Base-by-base conservation (phyloP, 768 basidiomycete genomes). In the Punctularia strigosozonata region DNA sequence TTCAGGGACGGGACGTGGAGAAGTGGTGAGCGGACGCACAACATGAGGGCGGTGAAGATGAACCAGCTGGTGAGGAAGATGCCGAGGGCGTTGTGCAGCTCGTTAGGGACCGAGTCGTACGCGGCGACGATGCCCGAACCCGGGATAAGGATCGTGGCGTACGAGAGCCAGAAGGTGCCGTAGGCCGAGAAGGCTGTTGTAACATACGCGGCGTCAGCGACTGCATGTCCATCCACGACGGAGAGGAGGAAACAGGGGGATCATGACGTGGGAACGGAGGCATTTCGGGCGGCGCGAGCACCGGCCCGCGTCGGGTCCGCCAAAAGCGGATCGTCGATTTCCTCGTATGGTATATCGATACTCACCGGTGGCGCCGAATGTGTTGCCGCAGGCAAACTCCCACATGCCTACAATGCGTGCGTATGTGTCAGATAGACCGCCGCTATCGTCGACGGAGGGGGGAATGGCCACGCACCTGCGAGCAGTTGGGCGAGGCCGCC, bases 91-190 rank as follows among this genome's bases (percentile, higher is more conserved):
- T 70, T 67, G 5, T 48, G 35, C 10, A 80, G 52, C 49, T 77
- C 69, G 12, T 15, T 42, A 1, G 45, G 32, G 8, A 34, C 38
- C 6, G 25, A 15, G 0, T 51, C 49, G 50, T 78, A 89, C 0
- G 85, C 71, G 0, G 64, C 53, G 4, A 47, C 8, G 33, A 89
- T 67, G 12, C 85, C 85, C 4, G 69, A 71, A 20, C 69, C 66
- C 2, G 88, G 88, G 34, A 86, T 69, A 51, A 80, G 58, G 48
- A 91, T 76, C 0, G 72, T 64, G 4, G 75, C 84, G 36, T 75
- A 90, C 4, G 86, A 86, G 62, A 90, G 63, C 87, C 87, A 91
- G 68, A 90, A 91, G 2, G 77, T 82, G 18, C 88, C 88, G 44
- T 82, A 91, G 1, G 80, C 80, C 0, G 75, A 66, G 67, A 89